phyloP scores from a whole-genome alignment of 306 rosid genomes.

The Dryas octopetala region DNA sequence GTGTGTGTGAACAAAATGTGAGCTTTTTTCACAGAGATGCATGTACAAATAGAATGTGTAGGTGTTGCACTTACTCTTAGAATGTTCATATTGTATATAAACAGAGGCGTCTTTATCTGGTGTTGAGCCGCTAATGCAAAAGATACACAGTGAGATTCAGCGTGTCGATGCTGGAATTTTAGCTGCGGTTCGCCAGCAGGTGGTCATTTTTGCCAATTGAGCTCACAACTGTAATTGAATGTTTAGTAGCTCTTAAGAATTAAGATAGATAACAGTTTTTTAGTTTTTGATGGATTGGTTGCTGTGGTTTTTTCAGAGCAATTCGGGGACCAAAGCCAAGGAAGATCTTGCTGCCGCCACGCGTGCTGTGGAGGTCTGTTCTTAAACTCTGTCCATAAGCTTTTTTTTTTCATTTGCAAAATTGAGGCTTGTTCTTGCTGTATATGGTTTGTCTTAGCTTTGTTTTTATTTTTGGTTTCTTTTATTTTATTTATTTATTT shows the following conservation, averaged over 20 bases:
- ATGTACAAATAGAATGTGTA: neutral
- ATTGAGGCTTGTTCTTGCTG: neutral
- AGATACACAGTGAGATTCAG: slow-evolving; percentile 90
- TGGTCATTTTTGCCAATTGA: slow-evolving; percentile 22
- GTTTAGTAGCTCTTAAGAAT: no score
- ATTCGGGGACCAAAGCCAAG: slow-evolving; percentile 94
- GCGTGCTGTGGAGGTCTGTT: slow-evolving; percentile 73
- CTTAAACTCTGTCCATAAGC: neutral
- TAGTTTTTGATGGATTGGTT: slow-evolving; percentile 28
- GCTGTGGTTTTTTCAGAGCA: slow-evolving; percentile 63
- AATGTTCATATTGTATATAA: neutral
- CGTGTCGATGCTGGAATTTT: slow-evolving; percentile 90
- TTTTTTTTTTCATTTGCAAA: neutral
- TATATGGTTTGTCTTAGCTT: neutral
- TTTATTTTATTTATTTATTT: slow-evolving; percentile 10
- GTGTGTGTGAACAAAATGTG: neutral
- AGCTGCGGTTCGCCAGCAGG: slow-evolving; percentile 97
- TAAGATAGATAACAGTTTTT: neutral
- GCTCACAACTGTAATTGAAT: slow-evolving; percentile 1
- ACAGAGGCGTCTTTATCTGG: slow-evolving; percentile 88
- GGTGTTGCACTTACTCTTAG: neutral
- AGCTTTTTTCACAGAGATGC: neutral
- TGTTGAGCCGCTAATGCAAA: slow-evolving; percentile 97
- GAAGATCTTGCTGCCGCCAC: slow-evolving; percentile 99
- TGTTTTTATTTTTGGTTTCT: neutral